A percentile compares a stretch with the other conserved stretches of the same genome.
These are phyloP conservation scores for Pyrenopolyporus hunteri DNA, from an alignment of 495 filamentous ascomycete species.

Conservation along the genomic window DNA sequence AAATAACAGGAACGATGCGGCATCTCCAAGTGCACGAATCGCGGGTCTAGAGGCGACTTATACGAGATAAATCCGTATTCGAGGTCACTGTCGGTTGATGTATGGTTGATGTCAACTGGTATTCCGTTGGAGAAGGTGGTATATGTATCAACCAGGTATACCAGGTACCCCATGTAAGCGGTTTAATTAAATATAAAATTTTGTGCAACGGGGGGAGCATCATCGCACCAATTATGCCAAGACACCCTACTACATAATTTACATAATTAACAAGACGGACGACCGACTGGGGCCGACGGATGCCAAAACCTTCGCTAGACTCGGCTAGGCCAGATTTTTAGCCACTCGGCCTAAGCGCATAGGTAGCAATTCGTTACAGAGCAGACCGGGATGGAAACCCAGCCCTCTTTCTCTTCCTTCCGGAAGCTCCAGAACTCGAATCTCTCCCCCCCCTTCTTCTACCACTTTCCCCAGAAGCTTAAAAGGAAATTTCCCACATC, in stretches of 20 bases:
- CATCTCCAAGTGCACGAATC: no score
- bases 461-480: conserved; percentile 11
- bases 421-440: conserved; percentile 9
- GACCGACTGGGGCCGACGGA: conserved; percentile 20
- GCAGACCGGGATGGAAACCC: neutral
- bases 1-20: no score
- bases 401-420: conserved; percentile 16
- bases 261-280: no score
- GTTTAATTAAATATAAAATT: neutral
- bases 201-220: no score
- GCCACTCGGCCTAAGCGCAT: conserved; percentile 3
- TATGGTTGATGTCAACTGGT: no score
- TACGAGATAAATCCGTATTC: neutral
- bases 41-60: no score
- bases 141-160: no score
- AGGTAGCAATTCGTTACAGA: no score
- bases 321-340: conserved; percentile 22
- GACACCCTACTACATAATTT: no score
- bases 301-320: conserved; percentile 21
- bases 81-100: neutral
- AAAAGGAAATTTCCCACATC: conserved; percentile 24
- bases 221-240: no score
- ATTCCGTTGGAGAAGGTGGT: no score
- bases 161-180: neutral
- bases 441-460: neutral